Conservation (phyloP, 805 yeast genomes). For the Martiniozyma abietophila region DNA sequence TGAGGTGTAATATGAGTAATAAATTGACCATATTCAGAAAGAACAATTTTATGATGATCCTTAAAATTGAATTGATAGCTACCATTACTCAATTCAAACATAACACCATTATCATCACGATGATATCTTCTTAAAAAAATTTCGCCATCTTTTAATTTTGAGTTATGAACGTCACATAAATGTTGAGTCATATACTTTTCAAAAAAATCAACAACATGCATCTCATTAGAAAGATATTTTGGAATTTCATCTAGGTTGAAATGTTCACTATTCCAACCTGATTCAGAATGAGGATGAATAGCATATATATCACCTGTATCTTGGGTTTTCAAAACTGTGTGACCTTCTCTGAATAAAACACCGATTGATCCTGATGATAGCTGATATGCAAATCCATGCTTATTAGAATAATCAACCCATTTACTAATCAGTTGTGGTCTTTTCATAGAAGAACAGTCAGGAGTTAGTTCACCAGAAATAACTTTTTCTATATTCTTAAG, state of each 20-base stretch:
- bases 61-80: slow-evolving; percentile 90
- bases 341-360: slow-evolving; percentile 77
- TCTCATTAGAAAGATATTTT: slow-evolving; percentile 49
- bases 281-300: slow-evolving; percentile 37
- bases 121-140: slow-evolving; percentile 77
- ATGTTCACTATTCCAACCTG: slow-evolving; percentile 48
- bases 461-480: slow-evolving; percentile 17
- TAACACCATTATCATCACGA: slow-evolving; percentile 68
- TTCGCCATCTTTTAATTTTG: slow-evolving; percentile 30
- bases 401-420: slow-evolving; percentile 97
- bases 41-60: slow-evolving; percentile 84
- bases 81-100: slow-evolving; percentile 91
- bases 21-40: slow-evolving; percentile 66
- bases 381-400: slow-evolving; percentile 92
- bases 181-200: slow-evolving; percentile 89
- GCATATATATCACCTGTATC: slow-evolving; percentile 60
- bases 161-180: slow-evolving; percentile 69
- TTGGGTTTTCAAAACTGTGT: slow-evolving; percentile 65
- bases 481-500: slow-evolving; percentile 21
- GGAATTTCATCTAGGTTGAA: slow-evolving; percentile 36
- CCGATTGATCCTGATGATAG: slow-evolving; percentile 85
- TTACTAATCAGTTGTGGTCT: slow-evolving; percentile 73
- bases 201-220: slow-evolving; percentile 81
- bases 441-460: slow-evolving; percentile 15
- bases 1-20: slow-evolving; percentile 77